Evolutionary conservation across 257 asterid genomes (phyloP), one percentile per base, ranked within the genome.

Genomic region (Ligustrum vulgare): DNA sequence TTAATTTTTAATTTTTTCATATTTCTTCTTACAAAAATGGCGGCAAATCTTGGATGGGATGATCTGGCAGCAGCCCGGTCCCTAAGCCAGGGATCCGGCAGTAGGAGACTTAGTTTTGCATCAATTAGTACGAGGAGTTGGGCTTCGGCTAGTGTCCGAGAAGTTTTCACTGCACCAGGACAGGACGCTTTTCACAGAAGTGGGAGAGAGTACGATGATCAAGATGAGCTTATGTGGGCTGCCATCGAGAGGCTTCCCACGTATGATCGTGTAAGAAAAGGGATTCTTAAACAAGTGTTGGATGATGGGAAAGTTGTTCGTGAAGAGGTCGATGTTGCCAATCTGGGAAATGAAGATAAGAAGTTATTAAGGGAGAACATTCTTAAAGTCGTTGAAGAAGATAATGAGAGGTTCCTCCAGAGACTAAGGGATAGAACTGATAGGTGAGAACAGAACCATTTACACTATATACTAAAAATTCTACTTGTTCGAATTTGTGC

Each of bases 211-310:
- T 82, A 81, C 54, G 89, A 94, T 56, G 99, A 94, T 64, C 94
- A 94, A 78, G 91, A 89, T 34, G 98, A 92, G 87, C 91, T 94
- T 4, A 86, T 82, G 84, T 94, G 99, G 99, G 98, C 98, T 3
- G 98, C 99, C 58, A 92, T 94, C 15, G 99, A 94, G 80, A 86
- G 96, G 80, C 96, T 92, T 67, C 99, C 97, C 0, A 94, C 99
- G 0, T 87, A 85, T 62, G 99, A 94, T 68, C 87, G 98, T 3
- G 78, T 91, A 72, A 84, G 96, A 82, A 92, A 87, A 82, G 98
- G 98, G 73, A 84, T 94, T 43, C 72, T 92, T 71, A 90, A 75
- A 81, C 86, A 85, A 67, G 95, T 90, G 2, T 62, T 83, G 86
- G 98, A 91, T 8, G 91, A 88, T 66, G 99, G 99, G 6, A 85